phyloP scores from a whole-genome alignment of 768 basidiomycete species.

The Rhizopogon vulgaris region DNA sequence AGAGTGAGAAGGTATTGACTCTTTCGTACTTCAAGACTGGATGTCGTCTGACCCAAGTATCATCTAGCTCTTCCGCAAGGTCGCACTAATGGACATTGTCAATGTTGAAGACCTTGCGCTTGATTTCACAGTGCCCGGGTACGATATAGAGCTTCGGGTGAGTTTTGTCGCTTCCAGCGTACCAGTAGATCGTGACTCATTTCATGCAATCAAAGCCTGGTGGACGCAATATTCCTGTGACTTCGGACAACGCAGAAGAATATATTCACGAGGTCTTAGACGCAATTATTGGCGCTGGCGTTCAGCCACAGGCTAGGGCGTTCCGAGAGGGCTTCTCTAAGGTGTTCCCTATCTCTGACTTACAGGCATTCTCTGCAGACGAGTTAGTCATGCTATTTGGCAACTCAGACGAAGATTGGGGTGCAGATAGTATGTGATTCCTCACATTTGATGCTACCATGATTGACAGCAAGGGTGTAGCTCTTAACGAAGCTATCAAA shows the following conservation, averaged over 20 bases:
- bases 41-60: not conserved
- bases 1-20: conserved; percentile 50
- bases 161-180: conserved; percentile 16
- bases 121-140: conserved; percentile 96
- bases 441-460: conserved; percentile 1
- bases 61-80: conserved; percentile 46
- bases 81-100: conserved; percentile 52
- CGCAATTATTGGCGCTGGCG: conserved; percentile 79
- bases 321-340: conserved; percentile 95
- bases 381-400: conserved; percentile 96
- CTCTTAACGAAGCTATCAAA: conserved; percentile 83
- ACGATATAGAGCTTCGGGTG: conserved; percentile 87
- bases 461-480: conserved; percentile 32
- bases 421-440: conserved; percentile 66
- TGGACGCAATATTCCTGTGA: conserved; percentile 77
- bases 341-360: conserved; percentile 88
- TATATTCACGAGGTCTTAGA: conserved; percentile 87
- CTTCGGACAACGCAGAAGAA: conserved; percentile 80
- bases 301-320: conserved; percentile 73
- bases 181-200: not conserved
- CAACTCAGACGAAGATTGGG: conserved; percentile 98
- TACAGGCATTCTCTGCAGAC: conserved; percentile 89
- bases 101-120: conserved; percentile 83
- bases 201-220: conserved; percentile 45
- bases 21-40: not conserved